These are phyloP conservation scores for Aristolochia contorta DNA, from an alignment of 164 flowering plant species.

Conservation along the genomic window DNA sequence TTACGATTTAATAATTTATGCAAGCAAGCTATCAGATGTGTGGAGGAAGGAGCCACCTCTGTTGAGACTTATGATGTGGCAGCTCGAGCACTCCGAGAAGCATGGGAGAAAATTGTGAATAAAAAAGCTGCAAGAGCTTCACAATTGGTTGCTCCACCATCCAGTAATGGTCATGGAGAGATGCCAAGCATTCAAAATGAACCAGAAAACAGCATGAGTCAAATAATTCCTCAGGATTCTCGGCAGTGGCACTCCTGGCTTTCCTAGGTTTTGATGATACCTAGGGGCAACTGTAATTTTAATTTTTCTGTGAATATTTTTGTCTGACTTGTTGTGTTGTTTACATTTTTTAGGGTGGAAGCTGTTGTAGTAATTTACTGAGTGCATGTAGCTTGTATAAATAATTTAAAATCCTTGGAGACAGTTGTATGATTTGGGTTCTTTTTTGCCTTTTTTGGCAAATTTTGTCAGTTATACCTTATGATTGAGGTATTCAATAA, in stretches of 20 bases:
- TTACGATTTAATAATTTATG: constrained; percentile 49
- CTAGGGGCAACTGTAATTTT: neutral
- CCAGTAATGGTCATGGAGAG: constrained; percentile 3
- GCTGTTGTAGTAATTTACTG: too few relatives aligned
- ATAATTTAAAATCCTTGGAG: too few relatives aligned
- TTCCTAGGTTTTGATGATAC: neutral
- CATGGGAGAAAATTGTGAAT: constrained; percentile 42
- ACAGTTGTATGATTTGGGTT: too few relatives aligned
- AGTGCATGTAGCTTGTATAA: too few relatives aligned
- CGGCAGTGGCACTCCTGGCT: constrained; percentile 9
- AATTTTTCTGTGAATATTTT: neutral
- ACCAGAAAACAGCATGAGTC: constrained; percentile 2
- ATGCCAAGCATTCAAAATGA: neutral
- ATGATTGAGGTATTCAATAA: too few relatives aligned
- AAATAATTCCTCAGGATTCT: constrained; percentile 1
- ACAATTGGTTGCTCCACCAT: constrained; percentile 22
- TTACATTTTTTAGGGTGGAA: neutral
- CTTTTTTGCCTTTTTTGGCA: too few relatives aligned
- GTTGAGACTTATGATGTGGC: constrained; percentile 57
- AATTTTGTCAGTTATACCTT: too few relatives aligned
- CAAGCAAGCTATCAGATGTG: constrained; percentile 64
- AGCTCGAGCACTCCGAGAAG: constrained; percentile 39
- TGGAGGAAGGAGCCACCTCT: constrained; percentile 70
- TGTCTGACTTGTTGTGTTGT: neutral
- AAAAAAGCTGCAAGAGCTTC: constrained; percentile 38